A percentile compares a stretch with the other conserved stretches of the same genome.
phyloP scores from a whole-genome alignment of 306 rosid species.

The Rosa rugosa region DNA sequence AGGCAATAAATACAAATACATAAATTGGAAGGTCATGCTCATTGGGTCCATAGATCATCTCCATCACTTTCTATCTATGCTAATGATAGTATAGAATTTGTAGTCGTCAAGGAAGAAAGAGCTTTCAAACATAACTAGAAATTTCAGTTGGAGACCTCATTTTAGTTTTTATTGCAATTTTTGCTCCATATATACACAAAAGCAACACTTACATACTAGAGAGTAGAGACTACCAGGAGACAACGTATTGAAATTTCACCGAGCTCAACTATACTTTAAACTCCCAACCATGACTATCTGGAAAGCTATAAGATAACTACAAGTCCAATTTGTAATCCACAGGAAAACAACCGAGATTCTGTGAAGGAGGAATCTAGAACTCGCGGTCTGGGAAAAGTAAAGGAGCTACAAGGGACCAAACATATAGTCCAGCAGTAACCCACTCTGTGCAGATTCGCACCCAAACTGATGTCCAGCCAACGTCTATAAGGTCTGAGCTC shows the following conservation, averaged over 20 bases:
- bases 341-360: neutral
- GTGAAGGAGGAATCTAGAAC: constrained; percentile 46
- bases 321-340: neutral
- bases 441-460: constrained; percentile 86
- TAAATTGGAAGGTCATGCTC: neutral
- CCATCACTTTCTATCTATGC: neutral
- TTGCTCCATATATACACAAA: neutral
- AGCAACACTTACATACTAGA: neutral
- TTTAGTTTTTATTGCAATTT: neutral
- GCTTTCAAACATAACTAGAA: neutral
- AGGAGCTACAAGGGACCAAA: constrained; percentile 86
- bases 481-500: constrained; percentile 79
- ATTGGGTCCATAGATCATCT: neutral
- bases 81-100: neutral
- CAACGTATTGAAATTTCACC: neutral
- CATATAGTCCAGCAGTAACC: constrained; percentile 75
- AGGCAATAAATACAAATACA: neutral
- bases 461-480: constrained; percentile 99
- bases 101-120: neutral
- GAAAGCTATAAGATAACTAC: constrained; percentile 4
- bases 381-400: constrained; percentile 69
- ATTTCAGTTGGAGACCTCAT: neutral
- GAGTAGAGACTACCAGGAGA: neutral
- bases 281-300: neutral
- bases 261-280: neutral